These are phyloP conservation scores for Citrullus mucosospermus DNA, from an alignment of 306 rosid genomes.

Conservation along the genomic window DNA sequence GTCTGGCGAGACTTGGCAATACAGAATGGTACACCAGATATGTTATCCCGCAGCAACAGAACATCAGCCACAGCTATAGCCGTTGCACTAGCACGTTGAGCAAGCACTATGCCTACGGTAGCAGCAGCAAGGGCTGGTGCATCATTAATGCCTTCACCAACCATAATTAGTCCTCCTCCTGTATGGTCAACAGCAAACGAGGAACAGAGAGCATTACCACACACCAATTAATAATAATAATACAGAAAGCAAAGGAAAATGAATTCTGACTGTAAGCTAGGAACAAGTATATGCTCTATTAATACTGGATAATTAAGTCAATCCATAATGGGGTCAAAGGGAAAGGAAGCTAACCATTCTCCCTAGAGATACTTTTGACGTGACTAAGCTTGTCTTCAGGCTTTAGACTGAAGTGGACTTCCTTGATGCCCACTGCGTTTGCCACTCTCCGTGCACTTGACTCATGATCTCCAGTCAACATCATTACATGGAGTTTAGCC, in stretches of 20 bases:
- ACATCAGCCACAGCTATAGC: conserved; percentile 91
- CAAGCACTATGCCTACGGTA: conserved; percentile 90
- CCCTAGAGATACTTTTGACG: conserved; percentile 73
- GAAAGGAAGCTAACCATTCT: conserved; percentile 36
- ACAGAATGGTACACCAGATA: conserved; percentile 86
- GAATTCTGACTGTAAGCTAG: background rate
- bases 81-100: conserved; percentile 93
- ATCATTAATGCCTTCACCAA: conserved; percentile 94
- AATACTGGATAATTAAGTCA: background rate
- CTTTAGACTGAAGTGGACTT: conserved; percentile 72
- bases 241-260: background rate
- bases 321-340: background rate
- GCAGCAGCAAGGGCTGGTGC: conserved; percentile 99
- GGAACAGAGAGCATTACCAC: background rate
- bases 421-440: conserved; percentile 69
- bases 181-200: background rate
- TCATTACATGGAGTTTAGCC: conserved; percentile 70
- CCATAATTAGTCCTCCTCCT: conserved; percentile 86
- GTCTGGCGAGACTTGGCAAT: conserved; percentile 92
- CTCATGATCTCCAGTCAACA: conserved; percentile 90
- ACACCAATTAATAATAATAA: too few species aligned
- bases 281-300: background rate
- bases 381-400: conserved; percentile 91
- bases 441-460: conserved; percentile 88
- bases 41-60: conserved; percentile 64